Evolutionary conservation across 768 basidiomycete genomes (phyloP).

Genomic region (Lactarius tabidus): DNA sequence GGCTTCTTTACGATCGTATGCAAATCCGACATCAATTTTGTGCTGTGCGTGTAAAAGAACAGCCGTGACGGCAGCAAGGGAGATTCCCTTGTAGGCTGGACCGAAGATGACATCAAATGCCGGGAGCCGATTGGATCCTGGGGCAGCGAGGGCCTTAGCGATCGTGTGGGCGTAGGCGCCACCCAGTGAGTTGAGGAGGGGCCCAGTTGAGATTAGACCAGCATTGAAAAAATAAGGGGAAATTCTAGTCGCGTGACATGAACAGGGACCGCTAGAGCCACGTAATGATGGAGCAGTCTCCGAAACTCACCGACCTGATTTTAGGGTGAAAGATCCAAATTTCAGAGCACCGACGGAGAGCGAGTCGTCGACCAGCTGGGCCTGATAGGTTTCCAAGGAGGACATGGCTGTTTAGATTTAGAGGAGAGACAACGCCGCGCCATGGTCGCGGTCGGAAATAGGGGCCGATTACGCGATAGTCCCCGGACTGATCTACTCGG

Average conservation of each 20-base stretch:
- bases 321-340: conserved; percentile 90
- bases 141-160: conserved; percentile 43
- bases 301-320: conserved; percentile 79
- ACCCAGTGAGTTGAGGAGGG: conserved; percentile 71
- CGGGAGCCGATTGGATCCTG: conserved; percentile 32
- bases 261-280: conserved; percentile 14
- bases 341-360: conserved; percentile 72
- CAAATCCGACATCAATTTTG: conserved; percentile 67
- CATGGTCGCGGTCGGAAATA: neutral
- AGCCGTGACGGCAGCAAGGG: conserved; percentile 82
- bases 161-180: conserved; percentile 84
- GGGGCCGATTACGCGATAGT: neutral
- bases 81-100: conserved; percentile 96
- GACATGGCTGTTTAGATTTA: conserved; percentile 14
- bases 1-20: conserved; percentile 91
- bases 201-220: conserved; percentile 78
- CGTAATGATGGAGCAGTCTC: conserved; percentile 14
- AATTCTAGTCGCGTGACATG: conserved; percentile 35
- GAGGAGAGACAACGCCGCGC: neutral
- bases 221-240: conserved; percentile 99
- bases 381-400: conserved; percentile 48
- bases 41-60: conserved; percentile 68
- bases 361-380: conserved; percentile 62
- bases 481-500: neutral
- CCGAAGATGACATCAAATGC: conserved; percentile 86